A percentile compares a stretch with the other conserved stretches of the same genome.
Evolutionary conservation across 768 basidiomycete genomes (phyloP).

Genomic region (Paxillus ammoniavirescens): DNA sequence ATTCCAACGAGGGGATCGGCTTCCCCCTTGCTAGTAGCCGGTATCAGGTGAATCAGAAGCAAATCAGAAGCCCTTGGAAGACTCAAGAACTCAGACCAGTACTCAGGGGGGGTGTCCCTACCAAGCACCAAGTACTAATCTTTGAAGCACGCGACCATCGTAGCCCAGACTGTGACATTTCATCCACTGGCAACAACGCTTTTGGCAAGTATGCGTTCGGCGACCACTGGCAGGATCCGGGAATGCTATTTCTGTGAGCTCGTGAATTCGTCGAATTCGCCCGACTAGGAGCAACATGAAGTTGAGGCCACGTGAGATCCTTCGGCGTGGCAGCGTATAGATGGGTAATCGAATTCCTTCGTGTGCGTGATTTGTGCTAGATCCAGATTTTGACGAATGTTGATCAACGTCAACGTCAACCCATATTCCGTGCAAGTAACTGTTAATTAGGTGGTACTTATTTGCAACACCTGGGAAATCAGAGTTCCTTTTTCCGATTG

Average conservation of each 20-base stretch:
- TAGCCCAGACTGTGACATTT: too few species aligned
- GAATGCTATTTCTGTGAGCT: slow-evolving; percentile 4
- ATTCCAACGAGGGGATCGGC: slow-evolving; percentile 18
- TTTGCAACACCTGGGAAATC: slow-evolving; percentile 9
- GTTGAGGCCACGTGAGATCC: slow-evolving; percentile 19
- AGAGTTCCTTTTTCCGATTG: slow-evolving; percentile 2
- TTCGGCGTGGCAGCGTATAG: slow-evolving; percentile 11
- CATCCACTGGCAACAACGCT: slow-evolving; percentile 1
- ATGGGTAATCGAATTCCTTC: slow-evolving; percentile 1
- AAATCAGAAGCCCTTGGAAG: slow-evolving; percentile 24
- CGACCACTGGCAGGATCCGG: slow-evolving; percentile 3
- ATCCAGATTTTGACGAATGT: not conserved
- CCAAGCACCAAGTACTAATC: too few species aligned
- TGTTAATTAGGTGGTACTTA: not conserved
- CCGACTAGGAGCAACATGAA: slow-evolving; percentile 10
- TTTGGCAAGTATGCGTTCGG: slow-evolving; percentile 18
- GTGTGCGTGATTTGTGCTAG: slow-evolving; percentile 11
- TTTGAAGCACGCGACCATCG: too few species aligned
- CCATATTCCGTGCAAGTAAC: not conserved
- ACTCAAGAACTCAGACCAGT: not conserved
- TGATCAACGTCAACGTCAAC: not conserved
- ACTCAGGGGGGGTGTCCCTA: not conserved
- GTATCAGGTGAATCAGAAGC: slow-evolving; percentile 28
- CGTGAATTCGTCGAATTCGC: slow-evolving; percentile 16
- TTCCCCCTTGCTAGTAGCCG: slow-evolving; percentile 23